phyloP scores from a whole-genome alignment of 768 basidiomycete genomes.

The Phylloporus sp. region DNA sequence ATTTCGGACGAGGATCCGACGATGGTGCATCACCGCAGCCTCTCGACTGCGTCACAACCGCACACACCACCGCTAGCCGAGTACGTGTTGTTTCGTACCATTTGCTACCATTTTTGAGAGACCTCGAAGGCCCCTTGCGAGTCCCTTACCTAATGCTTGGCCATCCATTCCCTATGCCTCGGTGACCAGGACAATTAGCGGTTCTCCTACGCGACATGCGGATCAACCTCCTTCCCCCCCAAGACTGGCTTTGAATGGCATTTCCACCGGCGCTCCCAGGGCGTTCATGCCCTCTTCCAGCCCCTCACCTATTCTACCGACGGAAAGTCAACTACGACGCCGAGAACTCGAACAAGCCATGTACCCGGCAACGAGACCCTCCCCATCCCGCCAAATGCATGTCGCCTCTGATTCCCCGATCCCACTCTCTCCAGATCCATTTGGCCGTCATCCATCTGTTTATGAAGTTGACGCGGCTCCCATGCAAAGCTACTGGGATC shows the following conservation, averaged over 20 bases:
- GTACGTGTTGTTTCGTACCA: slow-evolving; percentile 17
- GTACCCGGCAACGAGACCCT: slow-evolving; percentile 39
- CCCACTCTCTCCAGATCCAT: slow-evolving; percentile 81
- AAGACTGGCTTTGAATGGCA: slow-evolving; percentile 60
- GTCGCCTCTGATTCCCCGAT: slow-evolving; percentile 50
- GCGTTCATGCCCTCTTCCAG: slow-evolving; percentile 32
- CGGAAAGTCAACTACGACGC: slow-evolving; percentile 45
- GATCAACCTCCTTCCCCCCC: slow-evolving; percentile 51
- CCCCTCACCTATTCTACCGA: slow-evolving; percentile 27
- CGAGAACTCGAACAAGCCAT: slow-evolving; percentile 48
- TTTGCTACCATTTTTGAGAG: slow-evolving; percentile 11
- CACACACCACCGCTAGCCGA: slow-evolving; percentile 6
- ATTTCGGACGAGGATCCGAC: slow-evolving; percentile 19
- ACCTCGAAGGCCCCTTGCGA: slow-evolving; percentile 7
- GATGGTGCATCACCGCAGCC: slow-evolving; percentile 16
- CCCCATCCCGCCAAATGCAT: slow-evolving; percentile 22
- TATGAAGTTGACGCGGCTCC: slow-evolving; percentile 29
- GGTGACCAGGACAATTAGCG: slow-evolving; percentile 20
- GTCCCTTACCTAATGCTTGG: slow-evolving; percentile 29
- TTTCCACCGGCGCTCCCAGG: slow-evolving; percentile 56
- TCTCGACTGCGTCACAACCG: slow-evolving; percentile 12
- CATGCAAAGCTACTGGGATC: slow-evolving; percentile 44
- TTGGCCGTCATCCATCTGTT: slow-evolving; percentile 63
- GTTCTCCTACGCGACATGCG: slow-evolving; percentile 18
- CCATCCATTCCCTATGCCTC: slow-evolving; percentile 44